Evolutionary conservation across 2,329 filamentous ascomycete genomes (phyloP).

Genomic region (Fusarium sp.): DNA sequence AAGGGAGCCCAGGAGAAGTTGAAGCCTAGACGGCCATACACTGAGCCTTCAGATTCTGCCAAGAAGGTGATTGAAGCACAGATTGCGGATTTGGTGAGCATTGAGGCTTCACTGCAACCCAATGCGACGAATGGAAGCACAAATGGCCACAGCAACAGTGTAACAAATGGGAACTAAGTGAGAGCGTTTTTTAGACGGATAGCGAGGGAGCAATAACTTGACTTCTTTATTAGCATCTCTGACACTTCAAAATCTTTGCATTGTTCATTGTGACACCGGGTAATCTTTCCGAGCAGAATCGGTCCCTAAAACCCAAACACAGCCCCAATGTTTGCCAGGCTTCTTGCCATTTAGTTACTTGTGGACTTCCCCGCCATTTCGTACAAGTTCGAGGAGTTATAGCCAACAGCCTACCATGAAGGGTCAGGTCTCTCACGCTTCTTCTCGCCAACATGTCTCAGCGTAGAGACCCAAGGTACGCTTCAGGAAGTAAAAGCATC

Average conservation of each 20-base stretch:
- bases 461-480: not conserved
- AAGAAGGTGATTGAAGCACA: conserved; percentile 56
- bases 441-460: not conserved
- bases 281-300: not conserved
- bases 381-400: not conserved
- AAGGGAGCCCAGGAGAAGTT: conserved; percentile 68
- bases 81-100: conserved; percentile 56
- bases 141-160: not conserved
- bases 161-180: not conserved
- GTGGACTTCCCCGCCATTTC: not conserved
- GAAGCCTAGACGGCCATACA: conserved; percentile 71
- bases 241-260: not conserved
- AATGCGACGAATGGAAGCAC: not conserved
- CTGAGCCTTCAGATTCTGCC: conserved; percentile 56
- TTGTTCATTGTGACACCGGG: not conserved
- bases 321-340: not conserved
- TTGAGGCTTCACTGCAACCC: conserved; percentile 47
- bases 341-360: not conserved
- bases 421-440: not conserved
- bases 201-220: not conserved
- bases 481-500: not conserved
- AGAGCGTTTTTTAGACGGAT: not conserved
- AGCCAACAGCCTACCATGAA: not conserved
- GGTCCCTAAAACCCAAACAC: rapidly evolving
- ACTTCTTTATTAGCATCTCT: not conserved